Evolutionary conservation across 768 basidiomycete genomes (phyloP).

Genomic region (Boletus reticulatus): DNA sequence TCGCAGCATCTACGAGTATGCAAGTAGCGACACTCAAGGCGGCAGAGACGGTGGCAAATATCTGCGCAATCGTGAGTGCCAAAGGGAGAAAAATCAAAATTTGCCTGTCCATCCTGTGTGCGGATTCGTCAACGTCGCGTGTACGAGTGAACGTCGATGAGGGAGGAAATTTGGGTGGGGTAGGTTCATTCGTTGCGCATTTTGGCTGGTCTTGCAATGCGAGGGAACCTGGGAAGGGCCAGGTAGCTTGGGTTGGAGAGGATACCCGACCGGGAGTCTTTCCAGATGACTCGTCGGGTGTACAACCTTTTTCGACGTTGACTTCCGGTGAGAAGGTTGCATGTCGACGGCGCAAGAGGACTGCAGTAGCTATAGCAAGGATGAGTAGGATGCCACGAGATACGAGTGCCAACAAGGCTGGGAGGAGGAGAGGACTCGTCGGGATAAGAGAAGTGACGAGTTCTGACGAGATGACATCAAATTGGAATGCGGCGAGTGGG

Average conservation of each 20-base stretch:
- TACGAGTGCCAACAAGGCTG: constrained; percentile 21
- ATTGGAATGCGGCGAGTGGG: neutral
- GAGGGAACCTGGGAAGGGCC: constrained; percentile 33
- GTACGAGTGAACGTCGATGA: neutral
- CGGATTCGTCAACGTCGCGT: neutral
- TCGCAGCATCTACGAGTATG: constrained; percentile 2
- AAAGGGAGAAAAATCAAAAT: constrained; percentile 3
- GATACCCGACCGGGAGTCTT: constrained; percentile 19
- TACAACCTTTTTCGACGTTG: constrained; percentile 15
- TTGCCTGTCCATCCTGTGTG: neutral
- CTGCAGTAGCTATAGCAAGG: constrained; percentile 10
- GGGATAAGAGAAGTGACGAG: constrained; percentile 25
- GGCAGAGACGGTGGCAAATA: constrained; percentile 24
- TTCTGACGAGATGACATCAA: constrained; percentile 12
- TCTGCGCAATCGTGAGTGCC: constrained; percentile 19
- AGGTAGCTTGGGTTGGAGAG: constrained; percentile 30
- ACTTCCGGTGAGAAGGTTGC: neutral
- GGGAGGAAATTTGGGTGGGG: neutral
- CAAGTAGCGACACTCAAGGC: constrained; percentile 17
- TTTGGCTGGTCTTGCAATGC: constrained; percentile 8
- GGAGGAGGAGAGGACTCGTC: constrained; percentile 24
- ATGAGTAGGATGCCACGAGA: constrained; percentile 21
- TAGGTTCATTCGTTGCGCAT: neutral
- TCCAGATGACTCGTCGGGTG: neutral
- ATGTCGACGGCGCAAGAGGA: constrained; percentile 4